phyloP scores from a whole-genome alignment of 345 rosid species.

The Boechera retrofracta region DNA sequence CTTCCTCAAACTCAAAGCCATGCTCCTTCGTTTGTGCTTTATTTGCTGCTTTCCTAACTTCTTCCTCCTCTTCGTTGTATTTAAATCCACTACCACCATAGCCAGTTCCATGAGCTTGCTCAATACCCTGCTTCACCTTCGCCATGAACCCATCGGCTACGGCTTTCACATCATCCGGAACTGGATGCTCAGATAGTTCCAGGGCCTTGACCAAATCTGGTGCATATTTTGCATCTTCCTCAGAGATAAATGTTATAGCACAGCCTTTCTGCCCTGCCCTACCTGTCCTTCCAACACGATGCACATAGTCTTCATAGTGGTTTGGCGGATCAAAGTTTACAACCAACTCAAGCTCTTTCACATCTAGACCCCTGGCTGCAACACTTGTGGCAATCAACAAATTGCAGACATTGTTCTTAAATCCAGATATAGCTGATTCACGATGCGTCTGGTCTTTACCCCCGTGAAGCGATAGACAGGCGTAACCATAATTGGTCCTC shows the following conservation, averaged over 20 bases:
- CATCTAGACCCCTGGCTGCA: slow-evolving; percentile 92
- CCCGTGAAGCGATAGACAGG: slow-evolving; percentile 86
- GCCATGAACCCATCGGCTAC: slow-evolving; percentile 78
- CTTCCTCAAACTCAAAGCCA: slow-evolving; percentile 87
- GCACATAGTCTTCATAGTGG: slow-evolving; percentile 89
- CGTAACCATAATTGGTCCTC: slow-evolving; percentile 59
- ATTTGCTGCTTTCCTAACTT: slow-evolving; percentile 76
- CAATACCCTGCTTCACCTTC: slow-evolving; percentile 81
- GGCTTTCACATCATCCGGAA: slow-evolving; percentile 79
- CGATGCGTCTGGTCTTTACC: slow-evolving; percentile 88
- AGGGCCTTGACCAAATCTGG: slow-evolving; percentile 90
- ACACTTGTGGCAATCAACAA: slow-evolving; percentile 79
- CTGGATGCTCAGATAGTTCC: slow-evolving; percentile 87
- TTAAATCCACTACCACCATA: slow-evolving; percentile 93
- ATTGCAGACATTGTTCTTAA: slow-evolving; percentile 82
- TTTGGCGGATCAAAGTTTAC: slow-evolving; percentile 81
- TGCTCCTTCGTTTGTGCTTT: slow-evolving; percentile 85
- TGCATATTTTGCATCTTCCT: slow-evolving; percentile 89
- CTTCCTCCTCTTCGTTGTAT: slow-evolving; percentile 85
- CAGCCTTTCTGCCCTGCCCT: slow-evolving; percentile 89
- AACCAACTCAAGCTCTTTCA: slow-evolving; percentile 86
- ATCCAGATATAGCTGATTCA: slow-evolving; percentile 79
- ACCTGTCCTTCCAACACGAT: slow-evolving; percentile 90
- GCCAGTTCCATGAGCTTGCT: slow-evolving; percentile 88
- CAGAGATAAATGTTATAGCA: slow-evolving; percentile 81